Conservation (phyloP, 192 early-diverging fungal species). For the Coemansia guatemalensis region DNA sequence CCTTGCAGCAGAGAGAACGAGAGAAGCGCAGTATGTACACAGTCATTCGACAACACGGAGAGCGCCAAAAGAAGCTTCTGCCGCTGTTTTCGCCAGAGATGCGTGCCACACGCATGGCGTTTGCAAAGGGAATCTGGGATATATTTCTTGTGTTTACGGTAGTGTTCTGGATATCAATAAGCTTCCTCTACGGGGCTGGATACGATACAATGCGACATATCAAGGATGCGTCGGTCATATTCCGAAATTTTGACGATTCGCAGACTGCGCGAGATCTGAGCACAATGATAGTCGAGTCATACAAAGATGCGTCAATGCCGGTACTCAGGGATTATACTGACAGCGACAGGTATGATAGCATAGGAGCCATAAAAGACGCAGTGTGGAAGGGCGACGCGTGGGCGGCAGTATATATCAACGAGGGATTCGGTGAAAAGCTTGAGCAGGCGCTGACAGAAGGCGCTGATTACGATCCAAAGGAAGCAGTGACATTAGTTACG, state of each 20-base stretch:
- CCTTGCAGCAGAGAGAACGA: background rate
- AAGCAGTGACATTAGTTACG: constrained; percentile 28
- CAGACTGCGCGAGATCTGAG: constrained; percentile 11
- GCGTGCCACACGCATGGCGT: constrained; percentile 44
- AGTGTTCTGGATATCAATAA: constrained; percentile 49
- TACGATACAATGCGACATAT: constrained; percentile 50
- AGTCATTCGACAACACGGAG: constrained; percentile 30
- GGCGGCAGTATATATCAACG: constrained; percentile 38
- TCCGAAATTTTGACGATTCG: constrained; percentile 41
- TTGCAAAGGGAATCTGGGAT: constrained; percentile 45
- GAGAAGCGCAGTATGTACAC: background rate
- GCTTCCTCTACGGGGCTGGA: constrained; percentile 46
- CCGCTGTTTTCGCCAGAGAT: constrained; percentile 50
- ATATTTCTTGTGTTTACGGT: constrained; percentile 35
- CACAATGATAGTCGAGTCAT: constrained; percentile 23
- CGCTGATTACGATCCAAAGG: constrained; percentile 24
- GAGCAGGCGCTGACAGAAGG: constrained; percentile 21
- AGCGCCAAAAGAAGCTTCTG: constrained; percentile 40
- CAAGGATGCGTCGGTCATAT: constrained; percentile 29
- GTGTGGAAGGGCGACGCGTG: constrained; percentile 48
- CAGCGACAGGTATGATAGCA: constrained; percentile 4
- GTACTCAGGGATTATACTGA: constrained; percentile 18
- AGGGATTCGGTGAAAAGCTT: constrained; percentile 44
- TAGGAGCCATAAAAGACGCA: constrained; percentile 16
- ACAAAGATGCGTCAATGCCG: constrained; percentile 14